Conservation (phyloP, 768 basidiomycete genomes). For the Kwoniella bestiolae region DNA sequence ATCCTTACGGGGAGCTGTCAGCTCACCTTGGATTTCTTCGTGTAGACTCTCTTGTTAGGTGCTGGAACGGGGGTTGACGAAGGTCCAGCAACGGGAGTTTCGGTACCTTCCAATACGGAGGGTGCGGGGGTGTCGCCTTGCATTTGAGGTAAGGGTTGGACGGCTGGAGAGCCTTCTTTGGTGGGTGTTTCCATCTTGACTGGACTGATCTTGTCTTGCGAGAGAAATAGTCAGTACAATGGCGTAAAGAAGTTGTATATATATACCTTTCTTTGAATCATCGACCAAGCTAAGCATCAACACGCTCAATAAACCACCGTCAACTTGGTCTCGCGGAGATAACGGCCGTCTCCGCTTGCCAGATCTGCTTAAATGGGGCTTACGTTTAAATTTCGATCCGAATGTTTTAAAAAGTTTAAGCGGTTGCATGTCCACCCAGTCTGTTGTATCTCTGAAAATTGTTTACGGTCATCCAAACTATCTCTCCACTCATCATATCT, state of each 20-base stretch:
- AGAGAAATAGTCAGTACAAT: too few species aligned
- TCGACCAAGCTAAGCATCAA: not conserved
- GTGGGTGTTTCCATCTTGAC: slow-evolving; percentile 17
- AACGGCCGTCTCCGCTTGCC: slow-evolving; percentile 1
- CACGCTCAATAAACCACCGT: too few species aligned
- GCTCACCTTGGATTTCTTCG: slow-evolving; percentile 39
- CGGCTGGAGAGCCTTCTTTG: slow-evolving; percentile 27
- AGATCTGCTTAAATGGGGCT: not conserved
- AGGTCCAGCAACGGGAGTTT: slow-evolving; percentile 32
- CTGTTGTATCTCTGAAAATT: not conserved
- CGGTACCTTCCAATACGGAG: slow-evolving; percentile 1
- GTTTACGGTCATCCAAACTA: not conserved
- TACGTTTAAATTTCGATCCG: not conserved
- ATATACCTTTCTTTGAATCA: not conserved
- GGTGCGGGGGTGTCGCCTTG: slow-evolving; percentile 16
- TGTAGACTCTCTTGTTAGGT: slow-evolving; percentile 5
- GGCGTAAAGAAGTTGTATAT: too few species aligned
- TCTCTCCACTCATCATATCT: not conserved
- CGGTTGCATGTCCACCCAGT: slow-evolving; percentile 5
- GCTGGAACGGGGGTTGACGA: slow-evolving; percentile 24
- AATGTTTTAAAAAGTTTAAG: slow-evolving; percentile 1
- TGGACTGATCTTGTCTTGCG: not conserved
- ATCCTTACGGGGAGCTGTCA: too few species aligned
- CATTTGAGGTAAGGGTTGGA: slow-evolving; percentile 8
- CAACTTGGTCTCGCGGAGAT: not conserved